phyloP scores from a whole-genome alignment of 352 stramenopile species.

The Blastocystis hominis region DNA sequence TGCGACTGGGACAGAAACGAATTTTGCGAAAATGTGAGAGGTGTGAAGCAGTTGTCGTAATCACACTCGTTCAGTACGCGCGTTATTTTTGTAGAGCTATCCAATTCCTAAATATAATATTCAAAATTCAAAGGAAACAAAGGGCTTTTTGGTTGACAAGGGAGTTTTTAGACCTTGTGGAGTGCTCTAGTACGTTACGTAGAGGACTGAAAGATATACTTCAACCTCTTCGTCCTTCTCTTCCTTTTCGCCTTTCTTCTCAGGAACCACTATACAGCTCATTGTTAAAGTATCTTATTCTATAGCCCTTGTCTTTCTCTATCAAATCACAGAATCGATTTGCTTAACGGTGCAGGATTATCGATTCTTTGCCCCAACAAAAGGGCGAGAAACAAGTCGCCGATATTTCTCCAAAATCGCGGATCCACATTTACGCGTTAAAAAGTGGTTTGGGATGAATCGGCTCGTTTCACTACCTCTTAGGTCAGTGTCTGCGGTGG shows the following conservation, averaged over 20 bases:
- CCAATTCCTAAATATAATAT: not conserved
- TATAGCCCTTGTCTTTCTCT: too few relatives aligned
- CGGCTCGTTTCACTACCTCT: not conserved
- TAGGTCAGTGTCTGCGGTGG: not conserved
- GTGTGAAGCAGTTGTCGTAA: not conserved
- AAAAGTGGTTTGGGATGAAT: not conserved
- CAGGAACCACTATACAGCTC: too few relatives aligned
- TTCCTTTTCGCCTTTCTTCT: not conserved
- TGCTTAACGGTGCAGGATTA: too few relatives aligned
- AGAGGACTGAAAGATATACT: not conserved
- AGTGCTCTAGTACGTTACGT: not conserved
- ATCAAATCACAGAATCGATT: too few relatives aligned
- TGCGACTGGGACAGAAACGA: not conserved
- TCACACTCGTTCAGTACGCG: not conserved
- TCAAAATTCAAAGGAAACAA: too few relatives aligned
- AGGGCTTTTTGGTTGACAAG: too few relatives aligned
- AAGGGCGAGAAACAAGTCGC: too few relatives aligned
- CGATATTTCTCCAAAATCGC: not conserved
- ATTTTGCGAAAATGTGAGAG: not conserved
- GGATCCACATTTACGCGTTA: not conserved
- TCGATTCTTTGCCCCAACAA: too few relatives aligned
- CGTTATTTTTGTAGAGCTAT: not conserved
- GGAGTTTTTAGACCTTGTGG: too few relatives aligned
- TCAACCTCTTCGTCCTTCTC: not conserved
- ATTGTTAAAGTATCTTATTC: too few relatives aligned